Base-by-base conservation (phyloP, 768 basidiomycete genomes). In the Chalciporus piperatus region DNA sequence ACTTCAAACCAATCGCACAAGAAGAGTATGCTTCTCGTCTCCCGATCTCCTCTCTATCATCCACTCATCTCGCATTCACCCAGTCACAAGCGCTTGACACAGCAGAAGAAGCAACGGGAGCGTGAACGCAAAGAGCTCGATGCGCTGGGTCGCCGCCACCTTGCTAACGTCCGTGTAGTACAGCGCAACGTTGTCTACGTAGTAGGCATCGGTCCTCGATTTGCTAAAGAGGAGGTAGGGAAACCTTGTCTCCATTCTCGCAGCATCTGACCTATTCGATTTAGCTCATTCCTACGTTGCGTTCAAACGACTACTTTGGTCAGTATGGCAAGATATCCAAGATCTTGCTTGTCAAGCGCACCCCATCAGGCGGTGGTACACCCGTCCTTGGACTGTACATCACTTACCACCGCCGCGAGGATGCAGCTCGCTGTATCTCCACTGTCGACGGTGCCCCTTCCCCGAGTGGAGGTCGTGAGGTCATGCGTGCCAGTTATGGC, bases 321-420 rank as follows among this genome's bases (percentile, higher is more conserved):
- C 94, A 97, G 66, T 99, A 98, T 70, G 97, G 97, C 60, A 98
- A 95, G 75, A 98, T 99, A 59, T 84, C 87, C 39, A 96, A 96
- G 74, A 92, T 99, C 43, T 77, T 98, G 47, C 80, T 99, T 27
- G 87, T 92, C 45, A 98, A 98, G 70, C 86, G 96, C 35, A 87
- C 85, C 6, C 76, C 85, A 4, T 82, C 89, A 9, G 87, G 84
- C 40, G 83, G 82, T 43, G 81, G 81, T 50, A 80, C 77, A 14
- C 87, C 86, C 43, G 84, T 87, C 41, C 82, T 96, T 33, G 96
- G 96, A n/a, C 76, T 99, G 39, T 98, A 98, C 70, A 93, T 99
- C 70, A 96, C 95, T 11, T 99, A 94, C 66, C 82, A 95, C 62
- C 82, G 94, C 16, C 82, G 93, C 11, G 92, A 97, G 70, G 97